These are phyloP conservation scores for Colletotrichum noveboracense DNA, from an alignment of 2,329 filamentous ascomycete species.

Conservation along the genomic window DNA sequence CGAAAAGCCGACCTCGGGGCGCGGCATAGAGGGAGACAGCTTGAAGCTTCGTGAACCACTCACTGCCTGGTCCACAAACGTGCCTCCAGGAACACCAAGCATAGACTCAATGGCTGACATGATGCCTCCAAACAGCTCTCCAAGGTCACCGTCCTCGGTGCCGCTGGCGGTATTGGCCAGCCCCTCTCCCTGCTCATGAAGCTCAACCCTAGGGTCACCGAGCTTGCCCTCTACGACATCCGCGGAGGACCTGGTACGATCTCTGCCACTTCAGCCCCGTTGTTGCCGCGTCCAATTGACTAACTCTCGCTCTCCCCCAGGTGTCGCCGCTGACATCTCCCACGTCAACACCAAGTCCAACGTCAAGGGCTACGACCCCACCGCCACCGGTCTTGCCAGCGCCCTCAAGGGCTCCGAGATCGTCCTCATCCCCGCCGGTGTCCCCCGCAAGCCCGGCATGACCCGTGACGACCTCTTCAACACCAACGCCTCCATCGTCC, in stretches of 20 bases:
- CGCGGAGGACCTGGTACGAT: conserved; percentile 85
- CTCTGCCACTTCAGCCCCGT: neutral
- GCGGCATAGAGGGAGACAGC: neutral
- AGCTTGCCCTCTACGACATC: conserved; percentile 98
- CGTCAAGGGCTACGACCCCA: conserved; percentile 88
- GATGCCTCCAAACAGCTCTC: conserved; percentile 68
- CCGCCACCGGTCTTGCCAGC: conserved; percentile 74
- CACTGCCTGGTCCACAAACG: neutral
- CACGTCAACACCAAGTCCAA: conserved; percentile 99
- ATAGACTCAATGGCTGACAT: conserved; percentile 24
- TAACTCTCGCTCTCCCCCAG: conserved; percentile 49
- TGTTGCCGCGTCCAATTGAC: conserved; percentile 22
- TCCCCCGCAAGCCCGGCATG: conserved; percentile 99
- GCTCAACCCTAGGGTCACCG: conserved; percentile 93
- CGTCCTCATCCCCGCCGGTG: conserved; percentile 96
- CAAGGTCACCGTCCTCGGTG: conserved; percentile 97
- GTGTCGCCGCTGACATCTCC: conserved; percentile 96
- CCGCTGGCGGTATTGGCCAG: conserved; percentile 97
- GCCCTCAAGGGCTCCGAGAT: conserved; percentile 89
- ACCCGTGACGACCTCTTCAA: conserved; percentile 99
- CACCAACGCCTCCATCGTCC: conserved; percentile 99
- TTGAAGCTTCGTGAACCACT: neutral
- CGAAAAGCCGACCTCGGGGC: conserved; percentile 17
- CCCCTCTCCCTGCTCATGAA: conserved; percentile 97
- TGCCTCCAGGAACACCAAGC: neutral